These are phyloP conservation scores for Phaeosphaeriaceae sp. DNA, from an alignment of 2,329 filamentous ascomycete genomes.

Conservation along the genomic window DNA sequence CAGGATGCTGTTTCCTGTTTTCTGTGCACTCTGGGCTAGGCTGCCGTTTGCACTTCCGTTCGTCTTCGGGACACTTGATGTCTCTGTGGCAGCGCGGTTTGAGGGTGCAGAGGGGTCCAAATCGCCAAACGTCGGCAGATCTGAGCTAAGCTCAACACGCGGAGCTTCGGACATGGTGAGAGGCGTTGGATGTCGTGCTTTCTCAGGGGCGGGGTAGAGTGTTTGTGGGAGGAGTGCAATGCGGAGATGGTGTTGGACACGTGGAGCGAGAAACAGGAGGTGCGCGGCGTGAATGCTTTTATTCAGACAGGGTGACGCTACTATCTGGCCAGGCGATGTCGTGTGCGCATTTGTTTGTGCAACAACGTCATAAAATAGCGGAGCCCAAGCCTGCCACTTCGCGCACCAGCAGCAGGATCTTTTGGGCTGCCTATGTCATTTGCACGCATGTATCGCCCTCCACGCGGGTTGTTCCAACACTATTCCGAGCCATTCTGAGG, in stretches of 20 bases:
- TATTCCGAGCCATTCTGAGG: not conserved
- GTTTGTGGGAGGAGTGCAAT: not conserved
- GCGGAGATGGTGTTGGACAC: not conserved
- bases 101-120: slow-evolving; percentile 35
- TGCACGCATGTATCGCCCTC: not conserved
- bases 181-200: not conserved
- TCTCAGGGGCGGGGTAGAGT: not conserved
- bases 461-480: not conserved
- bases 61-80: slow-evolving; percentile 16
- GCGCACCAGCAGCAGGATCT: slow-evolving; percentile 2
- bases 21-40: slow-evolving; percentile 33
- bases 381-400: not conserved
- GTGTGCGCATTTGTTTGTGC: slow-evolving; percentile 22
- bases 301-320: slow-evolving; percentile 5
- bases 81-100: slow-evolving; percentile 25
- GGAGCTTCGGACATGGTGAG: slow-evolving; percentile 41
- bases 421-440: slow-evolving; percentile 13
- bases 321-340: slow-evolving; percentile 16
- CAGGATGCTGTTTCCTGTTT: slow-evolving; percentile 47
- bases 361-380: slow-evolving; percentile 8
- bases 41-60: slow-evolving; percentile 29
- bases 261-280: not conserved
- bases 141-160: slow-evolving; percentile 38
- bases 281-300: slow-evolving; percentile 10
- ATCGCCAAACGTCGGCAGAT: slow-evolving; percentile 25